Evolutionary conservation across 2,329 filamentous ascomycete genomes (phyloP), one percentile per base, ranked within the genome.

Genomic region (Setomelanomma holmii): DNA sequence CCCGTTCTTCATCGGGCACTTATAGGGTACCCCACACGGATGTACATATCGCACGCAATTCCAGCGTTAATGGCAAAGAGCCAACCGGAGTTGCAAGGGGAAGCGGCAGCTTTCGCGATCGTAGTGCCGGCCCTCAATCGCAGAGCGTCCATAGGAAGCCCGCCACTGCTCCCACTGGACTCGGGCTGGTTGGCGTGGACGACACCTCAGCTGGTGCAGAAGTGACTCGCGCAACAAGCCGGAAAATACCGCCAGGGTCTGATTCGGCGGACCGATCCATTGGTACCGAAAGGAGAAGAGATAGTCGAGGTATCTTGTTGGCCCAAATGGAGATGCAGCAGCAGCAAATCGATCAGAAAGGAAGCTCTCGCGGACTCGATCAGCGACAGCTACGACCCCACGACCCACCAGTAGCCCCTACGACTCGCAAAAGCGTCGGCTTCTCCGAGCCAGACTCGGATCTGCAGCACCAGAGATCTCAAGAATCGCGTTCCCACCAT

Each of bases 341-440:
- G 44, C 68, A 78, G 22, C 72, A 71, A 10, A 67, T 69, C 38
- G 71, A 76, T 62, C 56, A 71, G 45, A 67, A 75, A 51, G 51
- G 54, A 65, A 64, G 56, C 56, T 38, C 61, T 50, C 68, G 74
- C 58, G 61, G 63, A 51, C 61, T 77, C 43, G 66, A 69, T 33
- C 49, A 73, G 44, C 51, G 75, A 69, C 61, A 76, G 51, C 57
- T 43, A 45, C 69, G 52, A 35, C 50, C 59, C 8, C 57, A 55
- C 39, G 64, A 49, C 59, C 71, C 42, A 23, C 51, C 66, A 24
- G 17, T 67, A 19, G 72, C 67, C 11, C 71, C 74, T 30, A 61
- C 75, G 16, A 60, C 58, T n/a, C 67, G 74, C 21, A 73, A 76
- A 40, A 72, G 73, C 45, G 74, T 80, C n/a, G 75, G 73, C 0